Evolutionary conservation across 2,329 filamentous ascomycete genomes (phyloP).

Genomic region (Arthrinium phaeospermum): DNA sequence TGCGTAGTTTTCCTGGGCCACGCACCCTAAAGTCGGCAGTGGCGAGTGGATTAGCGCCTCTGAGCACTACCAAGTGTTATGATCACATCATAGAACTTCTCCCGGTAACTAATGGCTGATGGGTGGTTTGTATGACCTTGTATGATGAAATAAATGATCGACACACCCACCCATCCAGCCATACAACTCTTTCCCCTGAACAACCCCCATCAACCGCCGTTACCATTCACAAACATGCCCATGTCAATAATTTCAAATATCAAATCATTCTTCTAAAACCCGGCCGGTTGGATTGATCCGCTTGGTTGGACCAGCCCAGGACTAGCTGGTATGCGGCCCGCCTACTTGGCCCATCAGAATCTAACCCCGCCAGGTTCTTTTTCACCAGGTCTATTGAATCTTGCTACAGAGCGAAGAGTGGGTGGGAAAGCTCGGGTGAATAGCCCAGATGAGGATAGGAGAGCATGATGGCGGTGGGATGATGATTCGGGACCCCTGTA

Average conservation of each 20-base stretch:
- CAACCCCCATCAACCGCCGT: no score
- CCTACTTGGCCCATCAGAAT: not conserved
- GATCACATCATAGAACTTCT: no score
- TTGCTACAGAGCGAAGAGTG: not conserved
- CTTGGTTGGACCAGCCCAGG: not conserved
- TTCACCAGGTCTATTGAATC: not conserved
- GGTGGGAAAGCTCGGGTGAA: not conserved
- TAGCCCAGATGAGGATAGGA: not conserved
- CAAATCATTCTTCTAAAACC: not conserved
- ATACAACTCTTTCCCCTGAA: no score
- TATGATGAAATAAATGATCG: no score
- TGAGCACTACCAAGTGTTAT: no score
- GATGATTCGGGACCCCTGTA: not conserved
- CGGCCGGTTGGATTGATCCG: not conserved
- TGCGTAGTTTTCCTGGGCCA: no score
- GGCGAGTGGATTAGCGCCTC: no score
- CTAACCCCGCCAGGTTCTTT: not conserved
- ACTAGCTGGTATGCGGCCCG: not conserved
- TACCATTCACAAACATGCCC: not conserved
- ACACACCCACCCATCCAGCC: no score
- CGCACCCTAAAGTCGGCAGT: no score
- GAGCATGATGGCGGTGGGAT: not conserved
- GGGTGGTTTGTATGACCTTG: no score
- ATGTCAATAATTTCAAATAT: not conserved
- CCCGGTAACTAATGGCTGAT: no score